Base-by-base conservation (phyloP, 208 protist genomes). In the Acanthamoeba pearcei region DNA sequence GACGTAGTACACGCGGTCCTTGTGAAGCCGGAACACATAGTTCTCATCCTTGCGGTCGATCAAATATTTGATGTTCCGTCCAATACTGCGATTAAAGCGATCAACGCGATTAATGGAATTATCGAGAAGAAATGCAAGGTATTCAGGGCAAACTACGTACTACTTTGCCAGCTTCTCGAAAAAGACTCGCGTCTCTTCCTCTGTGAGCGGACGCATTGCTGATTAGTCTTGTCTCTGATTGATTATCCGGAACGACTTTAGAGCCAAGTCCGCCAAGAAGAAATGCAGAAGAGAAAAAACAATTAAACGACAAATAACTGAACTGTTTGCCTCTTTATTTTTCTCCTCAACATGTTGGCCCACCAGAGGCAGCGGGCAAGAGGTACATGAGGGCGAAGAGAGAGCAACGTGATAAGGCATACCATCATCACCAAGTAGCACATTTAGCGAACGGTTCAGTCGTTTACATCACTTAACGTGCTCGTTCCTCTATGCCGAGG, bases 91-190 rank as follows among this genome's bases (percentile, higher is more conserved):
- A n/a, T n/a, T n/a, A n/a, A n/a, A n/a, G n/a, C n/a, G n/a, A n/a
- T n/a, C n/a, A n/a, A n/a, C n/a, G n/a, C n/a, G n/a, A n/a, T n/a
- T n/a, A n/a, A n/a, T n/a, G n/a, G n/a, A n/a, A n/a, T n/a, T n/a
- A n/a, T n/a, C n/a, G n/a, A n/a, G n/a, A n/a, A n/a, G n/a, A n/a
- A n/a, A n/a, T n/a, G n/a, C n/a, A n/a, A n/a, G n/a, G n/a, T 66
- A 1, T 49, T 6, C 57, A 94, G n/a, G n/a, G n/a, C n/a, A n/a
- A n/a, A n/a, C n/a, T n/a, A n/a, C 89, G 35, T 82, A 97, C 95
- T 97, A 98, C 64, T 98, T 98, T 32, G 97, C 70, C 19, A 99
- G 96, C 96, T 99, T 99, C 90, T 98, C 98, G 96, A 99, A 98
- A 76, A 99, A 97, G n/a, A 96, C 94, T 91, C 97, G 97, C 3